Evolutionary conservation across 2,329 filamentous ascomycete species (phyloP), one percentile per base, ranked within the genome.

Genomic region (Dactylellina haptotyla): DNA sequence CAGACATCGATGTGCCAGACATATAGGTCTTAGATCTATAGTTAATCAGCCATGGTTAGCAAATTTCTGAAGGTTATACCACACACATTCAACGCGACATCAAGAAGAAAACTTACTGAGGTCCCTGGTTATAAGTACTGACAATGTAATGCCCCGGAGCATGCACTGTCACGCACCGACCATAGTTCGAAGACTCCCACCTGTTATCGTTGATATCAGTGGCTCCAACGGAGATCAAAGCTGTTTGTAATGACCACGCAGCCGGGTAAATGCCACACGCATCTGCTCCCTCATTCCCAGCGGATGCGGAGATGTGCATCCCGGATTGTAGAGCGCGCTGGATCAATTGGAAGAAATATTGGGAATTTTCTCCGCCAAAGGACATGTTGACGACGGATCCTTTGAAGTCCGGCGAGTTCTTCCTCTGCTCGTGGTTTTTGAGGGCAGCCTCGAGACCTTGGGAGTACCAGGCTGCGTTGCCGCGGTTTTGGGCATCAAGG

Each of bases 131-230:
- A 82, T 83, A 86, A 4, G 85, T 79, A 37, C 82, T 84, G 12
- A 85, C 80, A 63, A 88, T 83, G 74, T 83, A 77, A 76, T 84
- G 81, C 18, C 86, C 86, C 0, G 86, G 86, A 14, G 85, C 86
- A 77, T 84, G 87, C 76, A 88, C 79, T 77, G 87, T 85, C 50
- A 87, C 83, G 76, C 84, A 84, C 2, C 77, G 70, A 25, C 84
- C 84, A 53, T 81, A 82, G 77, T 84, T 83, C 25, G 81, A 82
- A 76, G 81, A 83, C 5, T 39, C 76, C n/a, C 81, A 79, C 16
- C 80, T 79, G 14, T 64, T 56, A 54, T 83, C 81, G 28, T 67
- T 59, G 41, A 76, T 76, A 64, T 79, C 77, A 51, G 79, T 81
- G 10, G 82, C 81, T 16, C 80, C 82, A 43, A 83, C 80, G 16